Percentiles rank a stretch among this genome's conserved stretches.
Evolutionary conservation across 2,329 filamentous ascomycete genomes (phyloP).

Genomic region (Epichloe brachyelytri): DNA sequence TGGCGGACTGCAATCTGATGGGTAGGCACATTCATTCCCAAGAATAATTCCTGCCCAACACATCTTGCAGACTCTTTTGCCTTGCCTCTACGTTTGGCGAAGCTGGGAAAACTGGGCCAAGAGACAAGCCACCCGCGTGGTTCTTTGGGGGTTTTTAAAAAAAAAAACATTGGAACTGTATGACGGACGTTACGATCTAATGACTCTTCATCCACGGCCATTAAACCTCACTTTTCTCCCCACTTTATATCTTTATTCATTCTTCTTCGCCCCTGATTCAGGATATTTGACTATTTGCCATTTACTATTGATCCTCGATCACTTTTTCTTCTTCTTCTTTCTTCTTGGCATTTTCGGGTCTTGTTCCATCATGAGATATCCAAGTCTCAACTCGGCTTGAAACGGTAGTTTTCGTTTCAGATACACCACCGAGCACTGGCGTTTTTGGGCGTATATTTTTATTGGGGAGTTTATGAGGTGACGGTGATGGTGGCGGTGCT

Average conservation of each 20-base stretch:
- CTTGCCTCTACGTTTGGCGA: constrained; percentile 6
- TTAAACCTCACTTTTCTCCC: background rate
- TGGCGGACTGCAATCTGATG: constrained; percentile 16
- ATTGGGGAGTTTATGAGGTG: background rate
- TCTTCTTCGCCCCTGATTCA: background rate
- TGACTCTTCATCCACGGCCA: constrained; percentile 8
- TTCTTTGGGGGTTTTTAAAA: too few species aligned
- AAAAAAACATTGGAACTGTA: background rate
- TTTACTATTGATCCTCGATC: constrained; percentile 4
- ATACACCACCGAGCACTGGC: constrained; percentile 18
- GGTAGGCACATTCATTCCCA: constrained; percentile 1
- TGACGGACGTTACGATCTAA: constrained; percentile 8
- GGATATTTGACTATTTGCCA: background rate
- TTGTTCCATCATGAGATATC: background rate
- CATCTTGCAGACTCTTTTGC: constrained; percentile 14
- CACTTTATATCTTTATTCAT: constrained; percentile 1
- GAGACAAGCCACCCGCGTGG: constrained; percentile 3
- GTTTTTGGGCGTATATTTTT: constrained; percentile 9
- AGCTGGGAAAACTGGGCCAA: constrained; percentile 7
- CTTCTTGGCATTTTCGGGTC: constrained; percentile 3
- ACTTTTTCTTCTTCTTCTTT: constrained; percentile 8
- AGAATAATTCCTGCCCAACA: constrained; percentile 3
- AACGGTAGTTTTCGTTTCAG: constrained; percentile 1
- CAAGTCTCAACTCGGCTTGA: background rate
- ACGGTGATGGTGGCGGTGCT: background rate